phyloP scores from a whole-genome alignment of 2,329 filamentous ascomycete species.

The Fonsecaea multimorphosa region DNA sequence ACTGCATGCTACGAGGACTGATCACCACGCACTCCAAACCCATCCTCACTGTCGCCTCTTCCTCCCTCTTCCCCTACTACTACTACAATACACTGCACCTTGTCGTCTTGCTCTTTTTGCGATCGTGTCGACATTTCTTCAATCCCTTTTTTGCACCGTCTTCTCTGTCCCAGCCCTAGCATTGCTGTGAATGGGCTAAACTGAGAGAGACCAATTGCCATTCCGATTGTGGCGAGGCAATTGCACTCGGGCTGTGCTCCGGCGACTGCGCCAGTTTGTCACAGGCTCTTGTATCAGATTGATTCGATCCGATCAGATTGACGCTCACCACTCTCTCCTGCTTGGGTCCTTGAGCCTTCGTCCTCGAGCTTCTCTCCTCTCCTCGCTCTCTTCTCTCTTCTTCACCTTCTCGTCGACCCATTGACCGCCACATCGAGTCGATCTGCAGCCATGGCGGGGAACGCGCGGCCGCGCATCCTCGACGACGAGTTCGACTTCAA shows the following conservation, averaged over 20 bases:
- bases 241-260: constrained; percentile 33
- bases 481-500: constrained; percentile 61
- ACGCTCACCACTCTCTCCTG: not conserved
- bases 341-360: not conserved
- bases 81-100: constrained; percentile 10
- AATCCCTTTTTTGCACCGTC: constrained; percentile 50
- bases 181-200: constrained; percentile 23
- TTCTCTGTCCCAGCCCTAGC: constrained; percentile 46
- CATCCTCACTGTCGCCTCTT: constrained; percentile 21
- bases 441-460: constrained; percentile 29
- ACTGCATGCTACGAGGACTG: not conserved
- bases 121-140: not conserved
- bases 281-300: constrained; percentile 7
- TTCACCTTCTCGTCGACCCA: constrained; percentile 7
- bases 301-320: constrained; percentile 14
- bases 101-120: not conserved
- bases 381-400: constrained; percentile 7
- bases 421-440: constrained; percentile 7
- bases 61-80: not conserved
- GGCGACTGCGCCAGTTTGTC: constrained; percentile 30
- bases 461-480: constrained; percentile 35
- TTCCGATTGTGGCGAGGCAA: constrained; percentile 34
- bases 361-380: constrained; percentile 4
- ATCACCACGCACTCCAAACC: not conserved
- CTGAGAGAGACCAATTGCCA: constrained; percentile 9